Percentiles rank a stretch among this genome's conserved stretches.
Conservation (phyloP, 768 basidiomycete genomes). For the Russula vinacea region DNA sequence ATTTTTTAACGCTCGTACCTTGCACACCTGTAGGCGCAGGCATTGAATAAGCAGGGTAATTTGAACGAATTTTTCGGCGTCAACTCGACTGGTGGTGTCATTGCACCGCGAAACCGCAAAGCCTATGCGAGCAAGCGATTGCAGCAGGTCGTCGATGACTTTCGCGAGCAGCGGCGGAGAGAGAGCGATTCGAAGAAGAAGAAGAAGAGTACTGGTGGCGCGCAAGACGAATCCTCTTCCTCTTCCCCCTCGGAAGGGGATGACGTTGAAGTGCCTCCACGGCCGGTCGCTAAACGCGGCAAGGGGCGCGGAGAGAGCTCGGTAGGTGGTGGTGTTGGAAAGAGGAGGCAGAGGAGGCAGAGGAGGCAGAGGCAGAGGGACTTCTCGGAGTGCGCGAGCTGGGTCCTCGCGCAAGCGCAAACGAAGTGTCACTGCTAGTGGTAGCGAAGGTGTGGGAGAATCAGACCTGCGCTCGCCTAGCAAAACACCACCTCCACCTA, state of each 20-base stretch:
- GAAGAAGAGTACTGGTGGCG: neutral
- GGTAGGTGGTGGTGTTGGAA: neutral
- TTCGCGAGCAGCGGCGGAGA: conserved; percentile 49
- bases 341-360: conserved; percentile 23
- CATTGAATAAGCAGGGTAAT: conserved; percentile 72
- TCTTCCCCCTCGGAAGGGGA: conserved; percentile 4
- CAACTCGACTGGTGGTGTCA: conserved; percentile 59
- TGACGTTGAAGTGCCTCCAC: neutral
- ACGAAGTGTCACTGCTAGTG: conserved; percentile 25
- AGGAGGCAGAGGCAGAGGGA: conserved; percentile 25
- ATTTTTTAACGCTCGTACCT: neutral
- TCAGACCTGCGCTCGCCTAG: neutral
- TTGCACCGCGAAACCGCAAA: conserved; percentile 75
- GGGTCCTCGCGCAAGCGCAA: conserved; percentile 26
- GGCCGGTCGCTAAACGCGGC: conserved; percentile 2
- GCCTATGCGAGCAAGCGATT: conserved; percentile 84
- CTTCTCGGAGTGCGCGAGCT: conserved; percentile 21
- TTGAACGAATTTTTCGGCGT: conserved; percentile 74
- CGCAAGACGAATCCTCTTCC: neutral
- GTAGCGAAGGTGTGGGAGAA: neutral
- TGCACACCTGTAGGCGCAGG: conserved; percentile 44
- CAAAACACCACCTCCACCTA: conserved; percentile 32
- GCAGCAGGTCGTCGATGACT: conserved; percentile 81
- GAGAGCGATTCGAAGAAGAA: conserved; percentile 29
- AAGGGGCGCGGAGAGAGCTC: conserved; percentile 13